Evolutionary conservation across 768 basidiomycete genomes (phyloP).

Genomic region (Saitozyma sp.): DNA sequence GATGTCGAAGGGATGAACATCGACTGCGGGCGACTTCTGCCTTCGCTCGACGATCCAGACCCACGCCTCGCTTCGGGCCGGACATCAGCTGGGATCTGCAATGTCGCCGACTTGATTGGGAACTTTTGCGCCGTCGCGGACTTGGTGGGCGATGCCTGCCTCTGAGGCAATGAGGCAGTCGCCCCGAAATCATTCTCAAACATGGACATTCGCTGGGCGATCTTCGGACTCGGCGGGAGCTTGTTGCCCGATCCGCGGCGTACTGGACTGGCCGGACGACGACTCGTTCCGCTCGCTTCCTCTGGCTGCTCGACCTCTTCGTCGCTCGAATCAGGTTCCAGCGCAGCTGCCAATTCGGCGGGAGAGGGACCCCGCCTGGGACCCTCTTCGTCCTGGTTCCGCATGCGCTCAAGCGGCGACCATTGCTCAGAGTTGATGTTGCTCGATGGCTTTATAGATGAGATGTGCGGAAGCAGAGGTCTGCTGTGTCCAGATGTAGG

Average conservation of each 20-base stretch:
- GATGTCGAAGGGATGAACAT: constrained; percentile 31
- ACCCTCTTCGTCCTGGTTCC: too few species aligned
- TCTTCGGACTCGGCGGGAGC: not conserved
- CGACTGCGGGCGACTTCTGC: constrained; percentile 28
- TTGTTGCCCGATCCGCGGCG: too few species aligned
- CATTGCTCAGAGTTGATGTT: constrained; percentile 28
- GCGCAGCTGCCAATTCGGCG: not conserved
- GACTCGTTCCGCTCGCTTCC: constrained; percentile 20
- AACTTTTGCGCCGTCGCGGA: too few species aligned
- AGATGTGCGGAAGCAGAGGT: constrained; percentile 20
- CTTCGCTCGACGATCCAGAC: not conserved
- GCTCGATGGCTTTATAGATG: constrained; percentile 12
- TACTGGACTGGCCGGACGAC: not conserved
- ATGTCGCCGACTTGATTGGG: too few species aligned
- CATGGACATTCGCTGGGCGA: constrained; percentile 3
- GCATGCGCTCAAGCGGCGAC: constrained; percentile 21
- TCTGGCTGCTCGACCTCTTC: constrained; percentile 37
- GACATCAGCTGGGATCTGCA: too few species aligned
- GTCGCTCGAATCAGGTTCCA: constrained; percentile 34
- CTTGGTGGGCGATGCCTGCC: too few species aligned
- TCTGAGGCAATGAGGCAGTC: not conserved
- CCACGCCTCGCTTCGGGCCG: not conserved
- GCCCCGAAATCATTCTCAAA: not conserved
- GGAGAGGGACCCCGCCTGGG: not conserved
- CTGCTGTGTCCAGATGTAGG: constrained; percentile 17